phyloP scores from a whole-genome alignment of 2,329 filamentous ascomycete species.

The Graphium sp. region DNA sequence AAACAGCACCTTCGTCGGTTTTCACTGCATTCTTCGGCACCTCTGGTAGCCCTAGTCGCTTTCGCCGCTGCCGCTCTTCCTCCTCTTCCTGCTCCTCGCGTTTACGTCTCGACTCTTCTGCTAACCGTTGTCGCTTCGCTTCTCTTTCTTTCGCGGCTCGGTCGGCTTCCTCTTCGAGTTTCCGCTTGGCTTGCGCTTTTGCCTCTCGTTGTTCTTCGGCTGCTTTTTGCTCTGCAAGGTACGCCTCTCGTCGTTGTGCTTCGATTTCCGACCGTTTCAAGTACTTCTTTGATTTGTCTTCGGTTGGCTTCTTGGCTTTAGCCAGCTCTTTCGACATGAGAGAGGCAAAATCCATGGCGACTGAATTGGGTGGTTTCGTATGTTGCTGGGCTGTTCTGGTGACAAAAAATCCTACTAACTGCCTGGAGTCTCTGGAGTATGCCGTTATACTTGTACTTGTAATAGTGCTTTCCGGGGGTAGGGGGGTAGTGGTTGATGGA shows the following conservation, averaged over 20 bases:
- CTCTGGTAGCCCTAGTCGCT: slow-evolving; percentile 66
- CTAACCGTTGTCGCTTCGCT: slow-evolving; percentile 66
- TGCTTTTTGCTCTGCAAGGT: slow-evolving; percentile 64
- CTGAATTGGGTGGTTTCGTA: too few species aligned
- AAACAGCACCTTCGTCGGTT: slow-evolving; percentile 23
- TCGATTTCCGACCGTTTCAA: slow-evolving; percentile 75
- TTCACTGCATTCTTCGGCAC: slow-evolving; percentile 29
- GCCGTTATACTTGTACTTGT: too few species aligned
- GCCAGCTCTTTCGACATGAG: slow-evolving; percentile 88
- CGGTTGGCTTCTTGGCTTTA: slow-evolving; percentile 63
- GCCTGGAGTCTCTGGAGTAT: too few species aligned
- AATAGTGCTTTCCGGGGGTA: too few species aligned
- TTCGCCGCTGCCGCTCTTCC: slow-evolving; percentile 56
- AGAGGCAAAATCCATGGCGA: slow-evolving; percentile 91
- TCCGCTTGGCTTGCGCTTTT: slow-evolving; percentile 62
- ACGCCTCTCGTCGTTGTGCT: slow-evolving; percentile 62
- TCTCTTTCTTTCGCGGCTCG: slow-evolving; percentile 53
- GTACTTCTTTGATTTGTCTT: slow-evolving; percentile 51
- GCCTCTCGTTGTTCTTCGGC: slow-evolving; percentile 56
- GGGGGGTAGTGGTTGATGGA: too few species aligned
- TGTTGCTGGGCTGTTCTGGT: too few species aligned
- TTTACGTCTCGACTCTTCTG: slow-evolving; percentile 57
- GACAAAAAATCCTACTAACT: too few species aligned
- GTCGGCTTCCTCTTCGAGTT: slow-evolving; percentile 72
- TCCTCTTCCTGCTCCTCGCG: slow-evolving; percentile 58